phyloP scores from a whole-genome alignment of 2,329 filamentous ascomycete genomes.

The Alternaria longipes region DNA sequence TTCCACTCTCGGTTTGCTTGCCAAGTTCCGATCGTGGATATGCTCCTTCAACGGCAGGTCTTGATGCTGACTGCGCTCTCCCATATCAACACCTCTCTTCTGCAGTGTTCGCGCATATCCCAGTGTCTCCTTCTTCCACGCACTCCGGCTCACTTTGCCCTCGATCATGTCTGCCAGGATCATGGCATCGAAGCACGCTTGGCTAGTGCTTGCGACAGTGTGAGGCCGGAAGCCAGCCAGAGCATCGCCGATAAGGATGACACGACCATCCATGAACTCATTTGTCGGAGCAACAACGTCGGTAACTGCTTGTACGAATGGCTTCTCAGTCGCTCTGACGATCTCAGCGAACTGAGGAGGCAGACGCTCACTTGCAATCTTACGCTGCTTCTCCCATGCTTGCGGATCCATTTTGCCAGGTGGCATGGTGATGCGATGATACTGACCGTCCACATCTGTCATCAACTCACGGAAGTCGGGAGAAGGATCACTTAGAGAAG shows the following conservation, averaged over 20 bases:
- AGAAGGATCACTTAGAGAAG: slow-evolving; percentile 44
- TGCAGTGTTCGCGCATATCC: slow-evolving; percentile 51
- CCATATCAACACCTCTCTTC: slow-evolving; percentile 52
- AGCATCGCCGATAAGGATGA: slow-evolving; percentile 60
- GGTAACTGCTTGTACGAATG: slow-evolving; percentile 58
- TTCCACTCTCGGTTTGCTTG: slow-evolving; percentile 10
- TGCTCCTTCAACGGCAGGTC: slow-evolving; percentile 36
- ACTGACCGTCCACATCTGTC: slow-evolving; percentile 54
- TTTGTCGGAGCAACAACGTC: slow-evolving; percentile 53
- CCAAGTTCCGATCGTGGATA: slow-evolving; percentile 29
- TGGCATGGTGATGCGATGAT: slow-evolving; percentile 56
- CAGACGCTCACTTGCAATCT: slow-evolving; percentile 43
- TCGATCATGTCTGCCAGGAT: slow-evolving; percentile 52
- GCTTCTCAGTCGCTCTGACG: slow-evolving; percentile 51
- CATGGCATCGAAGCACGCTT: slow-evolving; percentile 58
- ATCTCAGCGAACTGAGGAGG: slow-evolving; percentile 56
- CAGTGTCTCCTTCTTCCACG: slow-evolving; percentile 52
- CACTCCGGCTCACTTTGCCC: slow-evolving; percentile 46
- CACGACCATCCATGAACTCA: slow-evolving; percentile 53
- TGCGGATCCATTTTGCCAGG: slow-evolving; percentile 51
- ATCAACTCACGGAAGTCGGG: slow-evolving; percentile 54
- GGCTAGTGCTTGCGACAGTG: slow-evolving; percentile 57
- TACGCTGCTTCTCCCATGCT: slow-evolving; percentile 53
- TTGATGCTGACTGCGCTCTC: slow-evolving; percentile 54
- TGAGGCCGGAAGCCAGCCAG: slow-evolving; percentile 59